Evolutionary conservation across 2,329 filamentous ascomycete species (phyloP), one percentile per base, ranked within the genome.

Genomic region (Rhynchosporium secalis): DNA sequence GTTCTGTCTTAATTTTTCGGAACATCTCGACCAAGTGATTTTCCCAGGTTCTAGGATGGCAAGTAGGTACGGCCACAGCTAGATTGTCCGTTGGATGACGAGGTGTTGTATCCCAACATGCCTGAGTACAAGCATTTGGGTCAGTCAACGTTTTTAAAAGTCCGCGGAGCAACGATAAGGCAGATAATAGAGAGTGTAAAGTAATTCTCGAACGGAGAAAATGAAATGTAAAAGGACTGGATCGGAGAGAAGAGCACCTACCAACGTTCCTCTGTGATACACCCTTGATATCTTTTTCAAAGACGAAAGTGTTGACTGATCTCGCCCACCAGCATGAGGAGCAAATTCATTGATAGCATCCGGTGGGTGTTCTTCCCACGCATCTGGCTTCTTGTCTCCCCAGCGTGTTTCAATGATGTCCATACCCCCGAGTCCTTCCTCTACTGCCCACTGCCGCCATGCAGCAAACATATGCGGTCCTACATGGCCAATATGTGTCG

Each of bases 101-200:
- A 45, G 62, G 62, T 8, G 62, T 63, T 20, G 62, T 58, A 12
- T 63, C 62, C 62, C 62, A 63, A 36, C 62, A 63, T 5, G 58
- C 62, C 51, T 54, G 12, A 29, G 20, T 46, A 4, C 43, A 12
- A 28, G n/a, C 15, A 29, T 5, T 12, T 29, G 9, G 9, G 10
- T 54, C 26, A 40, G 20, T 38, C n/a, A n/a, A 41, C 26, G 9
- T 28, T 20, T 20, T 20, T 20, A 20, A 20, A 20, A 20, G 20
- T 20, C 20, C 20, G 20, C 20, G 20, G 20, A 20, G 20, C 20
- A 20, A 20, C 20, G 20, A 20, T 20, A 20, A 20, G 20, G 26
- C 20, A 9, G 10, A 41, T 28, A 29, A 13, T 31, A 3, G 12
- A 3, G 3, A 4, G 46, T 9, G 4, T 48, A 13, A 48, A n/a